Evolutionary conservation across 2,329 filamentous ascomycete species (phyloP).

Genomic region (Sporothrix protearum): DNA sequence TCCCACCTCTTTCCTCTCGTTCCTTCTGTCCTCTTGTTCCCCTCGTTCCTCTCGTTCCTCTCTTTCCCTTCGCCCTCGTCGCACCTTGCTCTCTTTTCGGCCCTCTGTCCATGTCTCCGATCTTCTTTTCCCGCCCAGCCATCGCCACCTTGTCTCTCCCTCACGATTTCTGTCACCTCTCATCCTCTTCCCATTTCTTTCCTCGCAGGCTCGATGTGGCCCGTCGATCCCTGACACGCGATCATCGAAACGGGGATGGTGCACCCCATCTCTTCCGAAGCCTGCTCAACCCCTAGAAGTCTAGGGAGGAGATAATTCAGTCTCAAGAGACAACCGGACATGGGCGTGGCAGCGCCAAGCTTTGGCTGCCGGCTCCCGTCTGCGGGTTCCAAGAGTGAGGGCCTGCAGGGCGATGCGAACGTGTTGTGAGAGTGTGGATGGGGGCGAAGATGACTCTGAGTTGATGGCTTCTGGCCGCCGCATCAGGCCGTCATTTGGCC

Average conservation of each 20-base stretch:
- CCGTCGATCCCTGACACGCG: slow-evolving; percentile 23
- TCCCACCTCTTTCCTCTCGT: no score
- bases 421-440: background rate
- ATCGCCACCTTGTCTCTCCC: background rate
- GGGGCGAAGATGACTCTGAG: background rate
- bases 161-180: background rate
- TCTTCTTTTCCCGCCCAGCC: slow-evolving; percentile 7
- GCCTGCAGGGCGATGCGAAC: background rate
- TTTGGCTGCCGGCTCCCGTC: slow-evolving; percentile 19
- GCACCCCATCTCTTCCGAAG: background rate
- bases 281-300: slow-evolving; percentile 9
- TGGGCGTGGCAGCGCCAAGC: slow-evolving; percentile 21
- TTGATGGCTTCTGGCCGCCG: slow-evolving; percentile 9
- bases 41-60: no score
- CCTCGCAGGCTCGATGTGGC: background rate
- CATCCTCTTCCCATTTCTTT: background rate
- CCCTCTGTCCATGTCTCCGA: background rate
- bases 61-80: background rate
- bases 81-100: background rate
- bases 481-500: slow-evolving; percentile 7
- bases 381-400: slow-evolving; percentile 15
- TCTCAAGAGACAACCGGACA: background rate
- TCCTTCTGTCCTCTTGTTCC: background rate
- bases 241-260: slow-evolving; percentile 7
- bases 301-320: background rate